phyloP scores from a whole-genome alignment of 345 rosid species.

The Raphanus sativus region DNA sequence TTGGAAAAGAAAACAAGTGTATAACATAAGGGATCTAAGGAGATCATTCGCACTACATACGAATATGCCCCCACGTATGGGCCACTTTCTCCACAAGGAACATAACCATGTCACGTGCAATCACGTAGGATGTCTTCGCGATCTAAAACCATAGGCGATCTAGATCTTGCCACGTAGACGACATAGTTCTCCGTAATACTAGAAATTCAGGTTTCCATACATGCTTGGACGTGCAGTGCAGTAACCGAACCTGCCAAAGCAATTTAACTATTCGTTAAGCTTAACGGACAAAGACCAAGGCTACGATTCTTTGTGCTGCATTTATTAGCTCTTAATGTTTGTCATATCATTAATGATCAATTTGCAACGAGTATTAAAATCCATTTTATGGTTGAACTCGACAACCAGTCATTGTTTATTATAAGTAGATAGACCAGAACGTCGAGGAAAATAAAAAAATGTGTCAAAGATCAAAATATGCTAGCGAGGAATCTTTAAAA shows the following conservation, averaged over 20 bases:
- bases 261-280: constrained; percentile 11
- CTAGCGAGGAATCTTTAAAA: constrained; percentile 19
- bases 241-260: constrained; percentile 23
- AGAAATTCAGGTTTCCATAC: constrained; percentile 7
- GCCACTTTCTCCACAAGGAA: constrained; percentile 35
- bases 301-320: constrained; percentile 12
- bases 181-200: not conserved
- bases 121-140: constrained; percentile 17
- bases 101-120: constrained; percentile 31
- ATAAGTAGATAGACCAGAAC: not conserved
- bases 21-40: constrained; percentile 28
- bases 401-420: constrained; percentile 2
- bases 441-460: not conserved
- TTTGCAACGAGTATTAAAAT: not conserved
- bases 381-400: not conserved
- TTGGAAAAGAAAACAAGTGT: constrained; percentile 20
- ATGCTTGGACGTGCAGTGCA: constrained; percentile 38
- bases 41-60: constrained; percentile 34
- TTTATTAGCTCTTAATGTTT: constrained; percentile 26
- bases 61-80: constrained; percentile 42
- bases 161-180: constrained; percentile 32
- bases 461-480: constrained; percentile 2
- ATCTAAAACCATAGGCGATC: constrained; percentile 14
- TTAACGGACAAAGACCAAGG: constrained; percentile 3
- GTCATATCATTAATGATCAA: constrained; percentile 14